phyloP scores from a whole-genome alignment of 2,329 filamentous ascomycete species.

The Fusarium sp. region DNA sequence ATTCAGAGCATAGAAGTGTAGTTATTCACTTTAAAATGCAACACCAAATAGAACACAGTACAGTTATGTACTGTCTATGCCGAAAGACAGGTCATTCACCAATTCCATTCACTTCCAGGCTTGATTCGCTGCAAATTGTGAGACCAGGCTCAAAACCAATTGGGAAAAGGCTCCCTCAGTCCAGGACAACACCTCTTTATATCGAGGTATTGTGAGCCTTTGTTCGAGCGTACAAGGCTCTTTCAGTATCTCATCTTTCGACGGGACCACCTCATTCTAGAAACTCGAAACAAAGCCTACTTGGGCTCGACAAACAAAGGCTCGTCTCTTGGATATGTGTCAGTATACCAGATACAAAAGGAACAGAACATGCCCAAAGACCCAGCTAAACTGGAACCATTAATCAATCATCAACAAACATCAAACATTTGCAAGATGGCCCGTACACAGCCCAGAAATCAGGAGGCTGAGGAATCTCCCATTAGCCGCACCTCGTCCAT shows the following conservation, averaged over 20 bases:
- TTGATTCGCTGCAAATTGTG: background rate
- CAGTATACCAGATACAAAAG: conserved; percentile 1
- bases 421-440: conserved; percentile 8
- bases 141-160: background rate
- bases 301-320: background rate
- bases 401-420: background rate
- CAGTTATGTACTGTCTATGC: background rate
- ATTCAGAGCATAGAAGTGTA: background rate
- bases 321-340: background rate
- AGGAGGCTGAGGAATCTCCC: background rate
- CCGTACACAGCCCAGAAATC: background rate
- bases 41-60: background rate
- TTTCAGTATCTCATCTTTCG: background rate
- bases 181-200: background rate
- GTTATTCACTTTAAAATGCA: background rate
- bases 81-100: background rate
- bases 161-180: background rate
- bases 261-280: background rate
- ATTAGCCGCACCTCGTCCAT: background rate
- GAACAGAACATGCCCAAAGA: background rate
- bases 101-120: background rate
- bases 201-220: background rate
- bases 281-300: background rate
- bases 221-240: background rate
- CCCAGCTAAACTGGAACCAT: background rate